A percentile compares a stretch with the other conserved stretches of the same genome.
phyloP scores from a whole-genome alignment of 2,329 filamentous ascomycete genomes.

The Tolypocladium paradoxum region DNA sequence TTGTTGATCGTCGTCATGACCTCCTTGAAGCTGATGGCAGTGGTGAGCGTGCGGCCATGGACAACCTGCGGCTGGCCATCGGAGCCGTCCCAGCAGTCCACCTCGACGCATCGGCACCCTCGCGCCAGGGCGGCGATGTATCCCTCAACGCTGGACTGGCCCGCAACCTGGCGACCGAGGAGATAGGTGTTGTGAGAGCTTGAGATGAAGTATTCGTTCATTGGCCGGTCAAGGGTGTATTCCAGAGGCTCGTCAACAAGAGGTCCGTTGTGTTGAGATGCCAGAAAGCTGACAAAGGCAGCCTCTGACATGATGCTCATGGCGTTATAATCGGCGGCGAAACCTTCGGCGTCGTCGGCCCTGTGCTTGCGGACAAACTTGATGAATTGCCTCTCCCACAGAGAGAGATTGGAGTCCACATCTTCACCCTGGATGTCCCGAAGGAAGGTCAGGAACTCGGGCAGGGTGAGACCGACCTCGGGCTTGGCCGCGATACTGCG shows the following conservation, averaged over 20 bases:
- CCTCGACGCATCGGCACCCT: conserved; percentile 90
- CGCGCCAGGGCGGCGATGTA: conserved; percentile 84
- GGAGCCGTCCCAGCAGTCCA: conserved; percentile 94
- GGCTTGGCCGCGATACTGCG: conserved; percentile 46
- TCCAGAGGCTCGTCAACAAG: conserved; percentile 50
- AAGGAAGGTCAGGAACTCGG: conserved; percentile 69
- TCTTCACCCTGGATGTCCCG: conserved; percentile 65
- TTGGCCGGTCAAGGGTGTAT: conserved; percentile 63
- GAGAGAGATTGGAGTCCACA: conserved; percentile 49
- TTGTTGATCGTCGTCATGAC: conserved; percentile 89
- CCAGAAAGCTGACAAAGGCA: conserved; percentile 67
- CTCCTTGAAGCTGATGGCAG: conserved; percentile 78
- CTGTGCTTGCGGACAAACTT: conserved; percentile 54
- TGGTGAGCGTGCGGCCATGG: conserved; percentile 83
- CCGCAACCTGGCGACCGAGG: conserved; percentile 78
- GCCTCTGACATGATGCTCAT: conserved; percentile 58
- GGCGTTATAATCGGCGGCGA: conserved; percentile 34
- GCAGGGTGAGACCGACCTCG: conserved; percentile 54
- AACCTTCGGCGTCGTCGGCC: conserved; percentile 30
- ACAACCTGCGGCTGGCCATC: conserved; percentile 83
- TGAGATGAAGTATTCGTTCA: conserved; percentile 97
- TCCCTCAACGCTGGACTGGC: conserved; percentile 84
- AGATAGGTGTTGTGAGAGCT: conserved; percentile 99
- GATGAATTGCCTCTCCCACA: conserved; percentile 65
- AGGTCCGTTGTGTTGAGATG: conserved; percentile 62